These are phyloP conservation scores for Paecilomyces niveus DNA, from an alignment of 2,329 filamentous ascomycete species.

Conservation along the genomic window DNA sequence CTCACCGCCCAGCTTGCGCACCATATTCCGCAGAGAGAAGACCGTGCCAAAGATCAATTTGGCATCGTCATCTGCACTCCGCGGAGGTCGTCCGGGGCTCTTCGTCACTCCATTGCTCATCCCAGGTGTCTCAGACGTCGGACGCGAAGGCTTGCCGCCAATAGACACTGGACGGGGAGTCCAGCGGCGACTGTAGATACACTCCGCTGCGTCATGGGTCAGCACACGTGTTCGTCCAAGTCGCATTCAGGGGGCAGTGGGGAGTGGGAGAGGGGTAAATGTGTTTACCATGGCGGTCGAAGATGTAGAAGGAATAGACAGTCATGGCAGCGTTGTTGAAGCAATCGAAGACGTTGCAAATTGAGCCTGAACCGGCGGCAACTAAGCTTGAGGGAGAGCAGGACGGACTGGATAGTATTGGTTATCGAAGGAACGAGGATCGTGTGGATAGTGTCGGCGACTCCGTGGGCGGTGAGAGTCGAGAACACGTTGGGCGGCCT, in stretches of 20 bases:
- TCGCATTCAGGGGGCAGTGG: background rate
- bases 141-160: slow-evolving; percentile 40
- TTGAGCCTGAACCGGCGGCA: background rate
- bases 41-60: slow-evolving; percentile 97
- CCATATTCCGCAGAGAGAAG: slow-evolving; percentile 95
- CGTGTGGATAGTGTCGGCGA: background rate
- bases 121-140: slow-evolving; percentile 42
- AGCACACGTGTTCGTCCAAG: background rate
- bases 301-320: slow-evolving; percentile 97
- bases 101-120: slow-evolving; percentile 34
- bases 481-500: background rate
- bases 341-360: background rate
- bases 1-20: slow-evolving; percentile 84
- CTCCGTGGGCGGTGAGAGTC: background rate
- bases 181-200: slow-evolving; percentile 92
- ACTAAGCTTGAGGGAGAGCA: background rate
- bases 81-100: slow-evolving; percentile 30
- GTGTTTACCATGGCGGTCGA: slow-evolving; percentile 85
- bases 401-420: background rate
- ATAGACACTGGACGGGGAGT: slow-evolving; percentile 47
- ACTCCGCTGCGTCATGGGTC: slow-evolving; percentile 62
- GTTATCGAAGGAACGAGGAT: background rate
- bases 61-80: slow-evolving; percentile 69
- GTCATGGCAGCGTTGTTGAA: slow-evolving; percentile 56
- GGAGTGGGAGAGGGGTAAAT: background rate